Base-by-base conservation (phyloP, 805 yeast species). In the Metschnikowia koreensis region DNA sequence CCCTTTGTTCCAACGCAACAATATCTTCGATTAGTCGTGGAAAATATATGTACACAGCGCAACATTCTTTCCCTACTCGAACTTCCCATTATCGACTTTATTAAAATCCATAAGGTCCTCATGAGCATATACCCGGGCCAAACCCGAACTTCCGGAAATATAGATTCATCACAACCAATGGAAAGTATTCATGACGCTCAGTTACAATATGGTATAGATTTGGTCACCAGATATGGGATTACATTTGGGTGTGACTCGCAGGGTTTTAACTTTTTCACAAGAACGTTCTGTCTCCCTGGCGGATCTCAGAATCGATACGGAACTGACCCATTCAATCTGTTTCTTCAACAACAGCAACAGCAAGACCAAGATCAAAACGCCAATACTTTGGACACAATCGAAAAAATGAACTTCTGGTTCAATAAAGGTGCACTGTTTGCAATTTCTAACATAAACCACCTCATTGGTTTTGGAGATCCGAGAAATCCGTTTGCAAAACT, bases 1-100 rank as follows among this genome's bases (percentile, higher is more conserved):
- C 90, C 93, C 7, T 88, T 88, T 68, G 90, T 86, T 4, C 96
- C 96, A 26, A 86, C 94, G 2, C 84, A 82, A 46, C 91, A 86
- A 60, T 88, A 88, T 63, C 76, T 88, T 67, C 76, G 86, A 59
- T 76, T 87, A 70, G 91, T 88, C 17, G 87, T 88, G 46, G 94
- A 87, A 58, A 87, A 87, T 61, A 87, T 87, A 53, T 81, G 85
- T 60, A 80, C 83, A n/a, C 85, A 82, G 56, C 64, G 85, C 50
- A 80, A 80, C 61, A 79, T 81, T 43, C 64, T 86, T 64, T 74
- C 89, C 58, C 68, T 80, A n/a, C 68, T 80, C 34, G 86, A 81
- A 60, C 73, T 81, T 66, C 81, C 85, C 28, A 80, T 79, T 63
- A 81, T 81, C 44, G 85, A 81, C 59, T 81, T 81, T 59, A 81